A percentile compares a stretch with the other conserved stretches of the same genome.
These are phyloP conservation scores for Cladosporium oxysporum DNA, from an alignment of 2,329 filamentous ascomycete genomes.

Conservation along the genomic window DNA sequence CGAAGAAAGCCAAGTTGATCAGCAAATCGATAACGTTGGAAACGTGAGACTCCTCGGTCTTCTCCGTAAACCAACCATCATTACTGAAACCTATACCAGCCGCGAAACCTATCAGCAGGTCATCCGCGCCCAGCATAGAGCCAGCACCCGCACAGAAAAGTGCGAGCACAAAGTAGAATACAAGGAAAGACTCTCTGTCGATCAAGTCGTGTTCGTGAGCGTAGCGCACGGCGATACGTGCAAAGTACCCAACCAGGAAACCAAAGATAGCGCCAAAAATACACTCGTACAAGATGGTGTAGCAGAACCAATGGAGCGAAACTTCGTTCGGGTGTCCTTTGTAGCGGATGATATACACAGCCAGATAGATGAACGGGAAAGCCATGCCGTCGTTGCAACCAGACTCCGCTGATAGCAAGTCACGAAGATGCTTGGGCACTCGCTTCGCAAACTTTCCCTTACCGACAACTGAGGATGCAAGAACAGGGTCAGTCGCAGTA, in stretches of 20 bases:
- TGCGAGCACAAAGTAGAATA: slow-evolving; percentile 97
- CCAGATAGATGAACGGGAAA: slow-evolving; percentile 94
- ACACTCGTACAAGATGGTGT: slow-evolving; percentile 92
- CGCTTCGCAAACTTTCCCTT: slow-evolving; percentile 99
- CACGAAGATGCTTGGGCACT: slow-evolving; percentile 94
- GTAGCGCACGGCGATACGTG: slow-evolving; percentile 83
- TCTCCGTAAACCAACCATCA: slow-evolving; percentile 97
- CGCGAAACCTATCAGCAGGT: slow-evolving; percentile 90
- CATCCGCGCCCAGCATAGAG: slow-evolving; percentile 86
- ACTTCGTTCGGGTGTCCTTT: slow-evolving; percentile 68
- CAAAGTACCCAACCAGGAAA: slow-evolving; percentile 83
- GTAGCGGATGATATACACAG: slow-evolving; percentile 85
- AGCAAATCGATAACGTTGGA: slow-evolving; percentile 98
- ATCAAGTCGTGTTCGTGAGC: slow-evolving; percentile 85
- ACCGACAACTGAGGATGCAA: slow-evolving; percentile 95
- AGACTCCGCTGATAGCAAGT: slow-evolving; percentile 91
- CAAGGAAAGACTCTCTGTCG: slow-evolving; percentile 93
- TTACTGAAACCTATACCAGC: slow-evolving; percentile 99
- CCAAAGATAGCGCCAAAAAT: slow-evolving; percentile 88
- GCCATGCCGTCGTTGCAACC: slow-evolving; percentile 99
- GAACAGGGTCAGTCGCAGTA: slow-evolving; percentile 92
- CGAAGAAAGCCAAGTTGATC: slow-evolving; percentile 96
- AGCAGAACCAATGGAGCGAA: slow-evolving; percentile 82
- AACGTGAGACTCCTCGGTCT: slow-evolving; percentile 97
- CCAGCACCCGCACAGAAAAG: slow-evolving; percentile 95